These are phyloP conservation scores for Dimargaris cristalligena DNA, from an alignment of 192 early-diverging fungal genomes.

Conservation along the genomic window DNA sequence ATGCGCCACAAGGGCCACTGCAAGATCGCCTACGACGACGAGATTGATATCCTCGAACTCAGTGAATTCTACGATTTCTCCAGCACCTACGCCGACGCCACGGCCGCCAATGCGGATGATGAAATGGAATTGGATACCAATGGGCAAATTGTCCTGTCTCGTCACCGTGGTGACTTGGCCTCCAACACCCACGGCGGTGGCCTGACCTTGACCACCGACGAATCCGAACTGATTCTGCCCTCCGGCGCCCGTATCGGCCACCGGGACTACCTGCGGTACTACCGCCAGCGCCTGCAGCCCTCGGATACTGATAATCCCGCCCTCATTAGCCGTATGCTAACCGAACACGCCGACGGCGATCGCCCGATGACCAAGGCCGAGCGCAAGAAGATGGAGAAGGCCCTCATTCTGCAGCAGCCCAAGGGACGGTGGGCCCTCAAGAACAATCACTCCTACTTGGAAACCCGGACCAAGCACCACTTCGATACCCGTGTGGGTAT, in stretches of 20 bases:
- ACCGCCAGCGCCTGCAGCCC: constrained; percentile 53
- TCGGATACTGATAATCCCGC: constrained; percentile 54
- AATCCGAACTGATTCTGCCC: constrained; percentile 74
- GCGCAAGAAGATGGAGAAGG: constrained; percentile 18
- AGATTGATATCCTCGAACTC: constrained; percentile 76
- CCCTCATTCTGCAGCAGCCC: constrained; percentile 21
- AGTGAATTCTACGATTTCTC: constrained; percentile 94
- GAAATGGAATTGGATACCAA: background rate
- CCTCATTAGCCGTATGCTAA: constrained; percentile 59
- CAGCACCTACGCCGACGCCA: constrained; percentile 59
- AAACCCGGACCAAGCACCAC: constrained; percentile 35
- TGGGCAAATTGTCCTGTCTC: background rate
- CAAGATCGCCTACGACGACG: constrained; percentile 91
- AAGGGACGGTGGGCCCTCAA: constrained; percentile 17
- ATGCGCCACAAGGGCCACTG: constrained; percentile 95
- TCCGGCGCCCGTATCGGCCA: constrained; percentile 69
- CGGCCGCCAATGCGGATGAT: constrained; percentile 27
- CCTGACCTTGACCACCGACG: constrained; percentile 48
- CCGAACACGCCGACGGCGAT: constrained; percentile 36
- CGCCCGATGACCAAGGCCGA: constrained; percentile 19
- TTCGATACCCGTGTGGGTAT: constrained; percentile 48
- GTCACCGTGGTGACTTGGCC: constrained; percentile 11
- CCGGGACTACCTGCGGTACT: constrained; percentile 61
- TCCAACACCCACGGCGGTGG: constrained; percentile 17
- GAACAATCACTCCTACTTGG: constrained; percentile 35